Evolutionary conservation across 1,284 basidiomycete genomes (phyloP), one percentile per base, ranked within the genome.

Genomic region (Pascua sp.): DNA sequence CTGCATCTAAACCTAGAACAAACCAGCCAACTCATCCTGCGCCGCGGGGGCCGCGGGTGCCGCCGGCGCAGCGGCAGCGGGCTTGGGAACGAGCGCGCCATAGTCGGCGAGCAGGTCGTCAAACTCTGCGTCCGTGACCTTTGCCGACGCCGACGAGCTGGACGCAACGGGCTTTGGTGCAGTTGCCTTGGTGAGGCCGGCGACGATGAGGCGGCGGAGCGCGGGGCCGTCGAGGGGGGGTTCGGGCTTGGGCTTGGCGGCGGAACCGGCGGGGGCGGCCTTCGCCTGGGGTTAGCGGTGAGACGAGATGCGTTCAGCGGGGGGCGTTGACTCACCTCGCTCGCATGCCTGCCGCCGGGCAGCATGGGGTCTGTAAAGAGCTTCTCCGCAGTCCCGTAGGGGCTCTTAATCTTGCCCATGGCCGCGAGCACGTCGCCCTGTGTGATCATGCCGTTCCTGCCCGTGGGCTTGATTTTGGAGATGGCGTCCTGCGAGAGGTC

Each of bases 401-500:
- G 87, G 51, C 66, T 76, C 62, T 66, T 64, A 53, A 77, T 64
- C 73, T 86, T 86, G 39, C 91, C 91, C 12, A 93, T 79, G 71
- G 85, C 86, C 7, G 88, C 79, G 39, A 95, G 82, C 1, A 94
- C 85, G 71, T 95, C 91, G 10, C 91, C 91, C 75, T 92, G 92
- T 48, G 91, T 95, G 60, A 95, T 75, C 88, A 91, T 92, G 15
- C 91, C 91, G 48, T 89, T 83, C 49, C 88, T 80, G 56, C 91
- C 91, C 5, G 90, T 91, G 37, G 89, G 76, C 63, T 80, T 80
- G 63, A 81, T 72, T 51, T 73, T 71, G 24, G 64, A 62, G 50
- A 78, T 73, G 61, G 77, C 67, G 16, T 68, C 87, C 15, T 65
- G 47, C 41, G 72, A 53, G 38, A 78, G 55, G 61, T 59, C 38